Evolutionary conservation across 352 stramenopile genomes (phyloP), one percentile per base, ranked within the genome.

Genomic region (Globisporangium sylvaticum): DNA sequence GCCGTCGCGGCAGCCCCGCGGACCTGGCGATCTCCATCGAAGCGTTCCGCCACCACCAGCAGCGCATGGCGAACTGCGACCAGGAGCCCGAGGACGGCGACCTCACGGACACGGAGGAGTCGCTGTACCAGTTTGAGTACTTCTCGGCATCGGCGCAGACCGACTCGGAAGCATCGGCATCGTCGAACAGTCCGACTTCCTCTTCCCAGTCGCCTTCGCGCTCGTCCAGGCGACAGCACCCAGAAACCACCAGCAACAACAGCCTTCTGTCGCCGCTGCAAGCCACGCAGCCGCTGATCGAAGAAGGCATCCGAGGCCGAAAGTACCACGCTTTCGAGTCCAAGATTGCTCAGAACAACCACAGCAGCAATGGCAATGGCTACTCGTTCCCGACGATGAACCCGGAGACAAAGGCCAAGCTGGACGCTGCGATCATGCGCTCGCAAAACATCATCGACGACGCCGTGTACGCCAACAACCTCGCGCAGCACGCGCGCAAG

Each of bases 1-100:
- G 87, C 50, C 83, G 83, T 34, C 80, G 86, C 58, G 86, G 83
- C 7, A 92, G 82, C 24, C 86, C 83, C 3, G 85, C 81, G 10
- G 84, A 90, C 63, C 62, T 92, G 22, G 84, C 83, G 18, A 93
- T 91, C 64, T 94, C 81, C 22, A 84, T 90, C 44, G 80, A 90
- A 32, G 81, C 83, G n/a, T 92, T 91, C 64, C 81, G 84, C 4
- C 70, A 88, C 48, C 81, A 90, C 65, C 80, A 89, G 65, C 67
- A 76, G 61, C 80, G 81, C 32, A 87, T 87, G 80, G 82, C 72
- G 25, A 74, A 67, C 48, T 76, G 67, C n/a, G 78, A 84, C 7
- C 73, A 68, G 12, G 64, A 76, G 56, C 66, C 66, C 1, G 75
- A 86, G 42, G 70, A 82, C 58, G 62, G 58, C 12, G 68, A 74